A percentile compares a stretch with the other conserved stretches of the same genome.
phyloP scores from a whole-genome alignment of 768 basidiomycete species.

The Macrolepiota albuminosa region DNA sequence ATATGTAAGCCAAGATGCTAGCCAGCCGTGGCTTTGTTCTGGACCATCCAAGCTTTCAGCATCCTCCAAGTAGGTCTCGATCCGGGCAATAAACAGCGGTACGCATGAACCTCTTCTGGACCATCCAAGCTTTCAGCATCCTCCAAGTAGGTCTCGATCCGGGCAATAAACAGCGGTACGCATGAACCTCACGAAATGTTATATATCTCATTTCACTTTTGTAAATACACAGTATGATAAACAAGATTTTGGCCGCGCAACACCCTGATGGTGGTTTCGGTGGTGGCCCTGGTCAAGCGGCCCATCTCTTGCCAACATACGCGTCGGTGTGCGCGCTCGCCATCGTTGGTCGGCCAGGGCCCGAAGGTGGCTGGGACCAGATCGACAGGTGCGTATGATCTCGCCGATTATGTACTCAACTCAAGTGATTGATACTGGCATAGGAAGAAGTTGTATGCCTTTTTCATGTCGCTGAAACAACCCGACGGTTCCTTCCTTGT shows the following conservation, averaged over 20 bases:
- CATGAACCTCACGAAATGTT: neutral
- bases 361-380: slow-evolving; percentile 78
- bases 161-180: slow-evolving; percentile 73
- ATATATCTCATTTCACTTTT: too few relatives aligned
- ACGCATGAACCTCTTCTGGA: slow-evolving; percentile 72
- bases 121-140: slow-evolving; percentile 74
- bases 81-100: slow-evolving; percentile 74
- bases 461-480: slow-evolving; percentile 90
- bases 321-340: slow-evolving; percentile 82
- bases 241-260: slow-evolving; percentile 78
- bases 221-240: slow-evolving; percentile 53
- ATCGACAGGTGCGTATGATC: slow-evolving; percentile 61
- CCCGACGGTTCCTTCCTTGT: slow-evolving; percentile 93
- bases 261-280: slow-evolving; percentile 88
- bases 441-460: slow-evolving; percentile 75
- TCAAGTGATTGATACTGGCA: neutral
- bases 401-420: neutral
- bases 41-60: slow-evolving; percentile 85
- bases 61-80: slow-evolving; percentile 75
- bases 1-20: slow-evolving; percentile 86
- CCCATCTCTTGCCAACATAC: slow-evolving; percentile 89
- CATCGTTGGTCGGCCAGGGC: slow-evolving; percentile 71
- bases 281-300: slow-evolving; percentile 84
- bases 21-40: slow-evolving; percentile 95
- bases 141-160: slow-evolving; percentile 79